Percentiles rank a stretch among this genome's conserved stretches.
phyloP scores from a whole-genome alignment of 257 asterid genomes.

The Solanum chaucha region DNA sequence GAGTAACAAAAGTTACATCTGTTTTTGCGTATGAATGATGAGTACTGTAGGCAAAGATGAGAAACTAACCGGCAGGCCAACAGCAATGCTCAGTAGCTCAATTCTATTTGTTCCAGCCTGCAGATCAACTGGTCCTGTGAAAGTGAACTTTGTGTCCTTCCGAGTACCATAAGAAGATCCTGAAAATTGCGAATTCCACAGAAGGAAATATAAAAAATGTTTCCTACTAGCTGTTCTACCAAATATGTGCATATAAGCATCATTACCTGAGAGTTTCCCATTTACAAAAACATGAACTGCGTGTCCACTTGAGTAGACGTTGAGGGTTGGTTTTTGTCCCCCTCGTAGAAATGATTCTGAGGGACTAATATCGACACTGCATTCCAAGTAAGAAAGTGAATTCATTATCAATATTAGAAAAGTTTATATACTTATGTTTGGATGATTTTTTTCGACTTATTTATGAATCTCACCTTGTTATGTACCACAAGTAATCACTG shows the following conservation, averaged over 20 bases:
- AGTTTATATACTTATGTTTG: background rate
- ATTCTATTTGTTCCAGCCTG: constrained; percentile 34
- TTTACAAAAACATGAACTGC: constrained; percentile 48
- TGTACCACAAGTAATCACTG: constrained; percentile 68
- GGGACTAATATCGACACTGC: constrained; percentile 41
- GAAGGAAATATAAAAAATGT: background rate
- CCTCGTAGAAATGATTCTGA: constrained; percentile 45
- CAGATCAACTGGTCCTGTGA: constrained; percentile 33
- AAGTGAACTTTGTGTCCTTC: constrained; percentile 25
- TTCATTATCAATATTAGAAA: background rate
- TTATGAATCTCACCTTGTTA: constrained; percentile 31
- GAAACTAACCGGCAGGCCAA: constrained; percentile 59
- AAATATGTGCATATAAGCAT: background rate
- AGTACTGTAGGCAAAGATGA: background rate
- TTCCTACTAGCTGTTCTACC: background rate
- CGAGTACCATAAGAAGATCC: constrained; percentile 55
- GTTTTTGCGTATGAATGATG: background rate
- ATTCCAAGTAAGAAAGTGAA: background rate
- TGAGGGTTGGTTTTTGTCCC: constrained; percentile 35
- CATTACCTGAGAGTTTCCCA: constrained; percentile 41
- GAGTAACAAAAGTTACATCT: background rate
- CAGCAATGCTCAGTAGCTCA: constrained; percentile 50
- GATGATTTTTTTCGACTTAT: background rate
- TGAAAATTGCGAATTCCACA: background rate
- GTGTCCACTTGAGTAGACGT: constrained; percentile 44